Base-by-base conservation (phyloP, 352 stramenopile species). In the Globisporangium irregulare region DNA sequence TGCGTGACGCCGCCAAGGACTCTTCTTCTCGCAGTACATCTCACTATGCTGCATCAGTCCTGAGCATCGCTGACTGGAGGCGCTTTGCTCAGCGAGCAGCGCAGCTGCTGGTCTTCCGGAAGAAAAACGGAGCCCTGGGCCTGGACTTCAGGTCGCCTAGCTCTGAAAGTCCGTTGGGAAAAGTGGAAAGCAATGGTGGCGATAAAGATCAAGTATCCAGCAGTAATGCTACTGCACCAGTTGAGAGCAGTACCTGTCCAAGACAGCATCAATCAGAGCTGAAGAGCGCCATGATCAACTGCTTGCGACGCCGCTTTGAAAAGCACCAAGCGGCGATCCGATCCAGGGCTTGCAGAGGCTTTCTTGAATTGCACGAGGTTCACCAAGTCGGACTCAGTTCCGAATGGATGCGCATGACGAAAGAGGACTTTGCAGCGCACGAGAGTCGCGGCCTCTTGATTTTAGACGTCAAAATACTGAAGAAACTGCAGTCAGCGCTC, bases 401-500 rank as follows among this genome's bases (percentile, higher is more conserved):
- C 0, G 84, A 92, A 24, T 90, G 84, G 84, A 72, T 86, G 54
- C 64, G 70, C 14, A 88, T 90, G 79, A 81, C 69, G 6, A 67
- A 70, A 5, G 81, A 92, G 58, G 84, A 92, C 62, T 78, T 72
- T 70, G 3, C 38, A 29, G 70, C 81, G 0, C 73, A 79, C 24
- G 74, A 82, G 43, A 59, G 76, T 32, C 75, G 81, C 9, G 84
- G 81, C 2, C 20, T 85, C 3, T 61, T 92, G 32, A 66, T 80
- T 9, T 43, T 92, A 9, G 79, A 90, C 55, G 46, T 18, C 1
- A 83, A 72, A 18, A 63, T 72, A 4, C n/a, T 91, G 1, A 69
- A 10, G 22, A 72, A 74, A 2, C 34, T 87, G 5, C 64, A 74
- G 61, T 64, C 51, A 5, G 71, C 70, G 2, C 72, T 78, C 48